Percentiles rank a stretch among this genome's conserved stretches.
phyloP scores from a whole-genome alignment of 23 red algal species.

The Porphyridium purpureum region DNA sequence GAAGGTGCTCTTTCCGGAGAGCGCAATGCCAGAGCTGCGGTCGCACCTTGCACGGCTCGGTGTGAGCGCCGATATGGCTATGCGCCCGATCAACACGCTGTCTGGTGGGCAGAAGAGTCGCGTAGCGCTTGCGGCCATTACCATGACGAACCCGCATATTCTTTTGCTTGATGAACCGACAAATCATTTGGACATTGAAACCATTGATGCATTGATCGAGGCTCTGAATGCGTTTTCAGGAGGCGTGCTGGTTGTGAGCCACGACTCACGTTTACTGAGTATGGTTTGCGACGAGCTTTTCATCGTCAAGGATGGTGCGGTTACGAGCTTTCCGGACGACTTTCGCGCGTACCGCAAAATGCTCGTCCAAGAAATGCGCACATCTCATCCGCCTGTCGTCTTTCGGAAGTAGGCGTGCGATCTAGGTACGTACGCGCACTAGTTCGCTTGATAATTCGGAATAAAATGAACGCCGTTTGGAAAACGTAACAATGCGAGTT shows the following conservation, averaged over 20 bases:
- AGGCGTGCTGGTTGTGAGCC: conserved; percentile 60
- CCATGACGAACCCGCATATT: conserved; percentile 9
- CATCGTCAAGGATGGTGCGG: conserved; percentile 46
- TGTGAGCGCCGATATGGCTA: conserved; percentile 47
- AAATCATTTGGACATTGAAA: conserved; percentile 46
- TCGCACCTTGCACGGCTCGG: conserved; percentile 60
- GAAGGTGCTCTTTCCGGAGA: conserved; percentile 63
- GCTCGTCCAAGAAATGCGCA: no score
- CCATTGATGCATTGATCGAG: conserved; percentile 64
- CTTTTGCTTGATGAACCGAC: conserved; percentile 38
- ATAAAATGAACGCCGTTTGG: no score
- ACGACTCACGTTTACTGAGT: conserved; percentile 54
- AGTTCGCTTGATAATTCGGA: no score
- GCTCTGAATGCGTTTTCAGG: conserved; percentile 89
- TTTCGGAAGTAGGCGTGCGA: no score
- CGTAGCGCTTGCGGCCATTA: conserved; percentile 23
- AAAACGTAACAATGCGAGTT: no score
- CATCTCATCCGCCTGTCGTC: no score
- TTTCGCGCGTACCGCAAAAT: conserved; percentile 60
- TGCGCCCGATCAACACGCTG: conserved; percentile 73
- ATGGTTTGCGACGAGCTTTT: conserved; percentile 60
- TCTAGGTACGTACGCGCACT: no score
- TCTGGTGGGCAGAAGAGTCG: conserved; percentile 86
- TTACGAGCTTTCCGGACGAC: conserved; percentile 43
- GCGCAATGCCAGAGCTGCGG: conserved; percentile 35